Evolutionary conservation across 768 basidiomycete genomes (phyloP).

Genomic region (Boletus sp.): DNA sequence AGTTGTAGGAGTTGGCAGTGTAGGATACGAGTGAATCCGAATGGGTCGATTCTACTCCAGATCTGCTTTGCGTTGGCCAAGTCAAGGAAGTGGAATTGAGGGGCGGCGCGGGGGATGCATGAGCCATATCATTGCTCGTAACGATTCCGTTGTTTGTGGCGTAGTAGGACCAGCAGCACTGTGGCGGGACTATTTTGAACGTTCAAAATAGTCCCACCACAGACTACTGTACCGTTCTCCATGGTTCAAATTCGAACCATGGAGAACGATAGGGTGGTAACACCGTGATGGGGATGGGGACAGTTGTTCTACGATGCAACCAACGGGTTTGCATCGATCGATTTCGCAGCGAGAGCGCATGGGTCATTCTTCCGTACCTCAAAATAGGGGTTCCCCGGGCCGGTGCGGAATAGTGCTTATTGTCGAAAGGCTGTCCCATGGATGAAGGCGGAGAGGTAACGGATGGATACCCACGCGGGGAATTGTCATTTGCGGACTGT

Average conservation of each 20-base stretch:
- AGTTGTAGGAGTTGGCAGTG: not conserved
- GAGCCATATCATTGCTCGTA: not conserved
- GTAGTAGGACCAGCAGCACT: not conserved
- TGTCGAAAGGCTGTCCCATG: not conserved
- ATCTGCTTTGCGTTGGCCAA: not conserved
- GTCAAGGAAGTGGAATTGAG: not conserved
- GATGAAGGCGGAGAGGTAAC: not conserved
- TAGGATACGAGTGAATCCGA: not conserved
- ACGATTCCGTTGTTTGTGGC: not conserved
- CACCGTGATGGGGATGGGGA: too few species aligned
- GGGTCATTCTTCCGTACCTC: not conserved
- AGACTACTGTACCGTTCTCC: too few species aligned
- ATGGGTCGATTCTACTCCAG: not conserved
- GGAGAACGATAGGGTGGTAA: not conserved
- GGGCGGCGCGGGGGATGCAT: not conserved
- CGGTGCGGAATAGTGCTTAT: not conserved
- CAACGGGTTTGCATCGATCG: not conserved
- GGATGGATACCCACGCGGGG: not conserved
- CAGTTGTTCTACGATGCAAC: not conserved
- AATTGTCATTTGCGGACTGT: not conserved
- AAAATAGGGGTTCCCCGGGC: too few species aligned
- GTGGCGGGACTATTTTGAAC: not conserved
- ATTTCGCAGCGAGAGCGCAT: not conserved
- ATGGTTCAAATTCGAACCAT: too few species aligned
- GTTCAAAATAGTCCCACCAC: too few species aligned